phyloP scores from a whole-genome alignment of 2,329 filamentous ascomycete species.

The Mycocentrospora acerina region DNA sequence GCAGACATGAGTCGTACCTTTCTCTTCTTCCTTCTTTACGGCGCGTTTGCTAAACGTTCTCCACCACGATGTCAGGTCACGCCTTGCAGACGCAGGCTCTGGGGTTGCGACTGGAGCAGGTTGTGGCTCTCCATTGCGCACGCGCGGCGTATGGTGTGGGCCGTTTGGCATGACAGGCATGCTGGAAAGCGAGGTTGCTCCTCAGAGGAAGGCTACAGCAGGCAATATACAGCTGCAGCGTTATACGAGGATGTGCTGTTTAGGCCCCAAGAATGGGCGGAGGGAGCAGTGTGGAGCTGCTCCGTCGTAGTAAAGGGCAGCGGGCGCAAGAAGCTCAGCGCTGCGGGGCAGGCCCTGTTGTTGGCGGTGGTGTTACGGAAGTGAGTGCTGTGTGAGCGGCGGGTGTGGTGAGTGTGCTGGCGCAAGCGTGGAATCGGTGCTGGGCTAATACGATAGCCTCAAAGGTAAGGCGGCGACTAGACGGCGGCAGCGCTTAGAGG shows the following conservation, averaged over 20 bases:
- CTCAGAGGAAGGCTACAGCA: conserved; percentile 17
- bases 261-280: conserved; percentile 20
- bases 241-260: conserved; percentile 20
- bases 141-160: conserved; percentile 44
- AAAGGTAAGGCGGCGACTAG: conserved; percentile 19
- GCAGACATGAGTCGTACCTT: conserved; percentile 50
- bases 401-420: conserved; percentile 11
- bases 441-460: conserved; percentile 17
- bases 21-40: conserved; percentile 62
- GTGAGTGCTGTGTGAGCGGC: background rate
- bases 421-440: conserved; percentile 14
- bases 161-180: conserved; percentile 45
- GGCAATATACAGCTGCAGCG: conserved; percentile 16
- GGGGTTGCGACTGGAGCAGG: conserved; percentile 49
- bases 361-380: conserved; percentile 2
- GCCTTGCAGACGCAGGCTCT: conserved; percentile 76
- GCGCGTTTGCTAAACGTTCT: conserved; percentile 77
- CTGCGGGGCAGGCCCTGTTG: conserved; percentile 10
- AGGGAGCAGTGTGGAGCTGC: conserved; percentile 26
- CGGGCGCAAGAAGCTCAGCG: conserved; percentile 10
- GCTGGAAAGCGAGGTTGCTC: conserved; percentile 30
- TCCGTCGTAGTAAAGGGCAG: conserved; percentile 17
- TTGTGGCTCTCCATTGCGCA: conserved; percentile 47
- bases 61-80: conserved; percentile 96
- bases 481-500: conserved; percentile 19